These are phyloP conservation scores for Millerago galiae DNA, from an alignment of 805 yeast species.

Conservation along the genomic window DNA sequence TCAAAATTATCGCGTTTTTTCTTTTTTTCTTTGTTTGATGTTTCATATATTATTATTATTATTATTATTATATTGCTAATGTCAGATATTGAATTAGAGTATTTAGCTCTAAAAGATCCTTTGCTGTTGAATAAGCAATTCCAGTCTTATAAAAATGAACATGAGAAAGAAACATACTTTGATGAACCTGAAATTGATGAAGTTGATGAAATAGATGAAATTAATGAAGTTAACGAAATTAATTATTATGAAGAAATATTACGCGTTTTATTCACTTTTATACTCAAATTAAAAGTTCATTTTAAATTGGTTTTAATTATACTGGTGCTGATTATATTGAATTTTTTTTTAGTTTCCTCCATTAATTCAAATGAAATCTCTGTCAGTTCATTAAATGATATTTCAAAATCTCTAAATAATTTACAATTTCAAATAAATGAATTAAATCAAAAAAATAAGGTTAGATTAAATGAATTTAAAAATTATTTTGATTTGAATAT, in stretches of 20 bases:
- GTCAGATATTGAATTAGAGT: neutral
- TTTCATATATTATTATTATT: no score
- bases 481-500: conserved; percentile 16
- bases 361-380: neutral
- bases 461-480: conserved; percentile 14
- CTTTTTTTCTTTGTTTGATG: no score
- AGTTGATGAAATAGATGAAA: no score
- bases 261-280: neutral
- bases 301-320: neutral
- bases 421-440: conserved; percentile 23
- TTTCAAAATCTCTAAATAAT: conserved; percentile 15
- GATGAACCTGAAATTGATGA: neutral
- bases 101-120: neutral
- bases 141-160: no score
- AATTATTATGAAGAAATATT: neutral
- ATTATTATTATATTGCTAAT: no score
- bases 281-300: neutral
- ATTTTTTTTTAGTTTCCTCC: neutral
- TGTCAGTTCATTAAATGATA: conserved; percentile 6
- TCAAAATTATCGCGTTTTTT: no score
- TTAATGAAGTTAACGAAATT: no score
- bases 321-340: neutral
- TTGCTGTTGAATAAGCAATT: conserved; percentile 7
- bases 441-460: conserved; percentile 14
- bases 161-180: neutral